phyloP scores from a whole-genome alignment of 371 early-diverging fungal genomes.

The Mucor mucedo region DNA sequence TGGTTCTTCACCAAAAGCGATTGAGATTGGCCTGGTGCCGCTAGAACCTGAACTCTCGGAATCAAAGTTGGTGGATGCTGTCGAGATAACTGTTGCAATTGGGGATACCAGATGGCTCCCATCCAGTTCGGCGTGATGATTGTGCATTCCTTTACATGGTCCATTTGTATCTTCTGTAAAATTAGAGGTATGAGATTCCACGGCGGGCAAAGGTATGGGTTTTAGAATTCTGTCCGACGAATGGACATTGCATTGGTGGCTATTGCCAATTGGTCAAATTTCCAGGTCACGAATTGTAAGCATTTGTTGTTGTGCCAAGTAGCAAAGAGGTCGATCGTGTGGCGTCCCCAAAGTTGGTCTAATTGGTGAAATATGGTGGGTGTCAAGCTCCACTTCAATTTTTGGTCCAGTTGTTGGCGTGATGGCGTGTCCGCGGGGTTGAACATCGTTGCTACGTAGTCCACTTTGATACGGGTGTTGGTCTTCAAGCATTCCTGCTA shows the following conservation, averaged over 20 bases:
- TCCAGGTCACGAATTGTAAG: constrained; percentile 10
- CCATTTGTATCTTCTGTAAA: constrained; percentile 6
- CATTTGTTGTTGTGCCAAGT: constrained; percentile 3
- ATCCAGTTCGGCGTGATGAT: no score
- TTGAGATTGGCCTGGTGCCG: no score
- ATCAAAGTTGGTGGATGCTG: no score
- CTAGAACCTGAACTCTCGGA: no score
- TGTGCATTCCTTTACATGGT: not conserved
- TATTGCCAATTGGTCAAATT: constrained; percentile 17
- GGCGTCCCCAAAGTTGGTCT: constrained; percentile 30
- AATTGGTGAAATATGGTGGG: no score
- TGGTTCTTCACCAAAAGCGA: no score
- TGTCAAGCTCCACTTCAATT: constrained; percentile 36
- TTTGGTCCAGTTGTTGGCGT: constrained; percentile 27
- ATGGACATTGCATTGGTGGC: constrained; percentile 14
- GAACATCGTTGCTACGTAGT: constrained; percentile 37
- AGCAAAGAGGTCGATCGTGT: constrained; percentile 30
- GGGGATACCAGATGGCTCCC: no score
- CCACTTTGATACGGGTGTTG: constrained; percentile 25
- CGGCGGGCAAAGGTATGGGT: constrained; percentile 6
- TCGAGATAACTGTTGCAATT: no score
- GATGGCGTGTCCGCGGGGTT: constrained; percentile 36
- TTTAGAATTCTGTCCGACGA: constrained; percentile 1
- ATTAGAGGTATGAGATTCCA: constrained; percentile 10
- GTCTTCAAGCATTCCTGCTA: constrained; percentile 28